Evolutionary conservation across 768 basidiomycete species (phyloP).

Genomic region (Rhizopogon vesiculosus): DNA sequence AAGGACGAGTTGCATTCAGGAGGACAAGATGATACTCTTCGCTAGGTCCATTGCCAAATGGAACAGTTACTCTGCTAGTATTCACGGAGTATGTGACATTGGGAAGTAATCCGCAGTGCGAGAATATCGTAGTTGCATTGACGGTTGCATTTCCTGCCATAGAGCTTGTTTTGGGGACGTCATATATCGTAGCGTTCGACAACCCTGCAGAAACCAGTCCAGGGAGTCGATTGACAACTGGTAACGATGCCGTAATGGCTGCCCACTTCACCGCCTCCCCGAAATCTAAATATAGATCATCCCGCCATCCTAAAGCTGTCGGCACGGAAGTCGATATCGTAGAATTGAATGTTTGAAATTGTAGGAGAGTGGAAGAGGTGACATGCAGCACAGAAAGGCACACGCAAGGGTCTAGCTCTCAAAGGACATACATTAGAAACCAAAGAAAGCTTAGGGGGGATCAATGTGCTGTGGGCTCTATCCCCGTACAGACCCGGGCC

Average conservation of each 20-base stretch:
- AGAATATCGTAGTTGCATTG: too few relatives aligned
- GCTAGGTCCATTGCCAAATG: not conserved
- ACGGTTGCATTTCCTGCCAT: too few relatives aligned
- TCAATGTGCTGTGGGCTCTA: too few relatives aligned
- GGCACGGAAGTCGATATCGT: not conserved
- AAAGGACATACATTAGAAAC: too few relatives aligned
- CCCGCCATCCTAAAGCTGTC: not conserved
- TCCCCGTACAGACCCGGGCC: too few relatives aligned
- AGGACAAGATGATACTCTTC: too few relatives aligned
- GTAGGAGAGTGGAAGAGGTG: constrained; percentile 4
- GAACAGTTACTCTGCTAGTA: too few relatives aligned
- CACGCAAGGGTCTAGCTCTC: too few relatives aligned
- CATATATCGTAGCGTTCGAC: not conserved
- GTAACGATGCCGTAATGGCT: not conserved
- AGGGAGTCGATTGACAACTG: not conserved
- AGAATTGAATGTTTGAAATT: constrained; percentile 3
- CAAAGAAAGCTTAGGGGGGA: too few relatives aligned
- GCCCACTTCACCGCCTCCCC: not conserved
- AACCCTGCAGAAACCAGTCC: not conserved
- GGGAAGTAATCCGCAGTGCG: not conserved
- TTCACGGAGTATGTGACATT: too few relatives aligned
- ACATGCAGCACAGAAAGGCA: constrained; percentile 4
- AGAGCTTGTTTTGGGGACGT: too few relatives aligned
- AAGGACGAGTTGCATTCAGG: not conserved
- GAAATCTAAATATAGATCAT: not conserved